Evolutionary conservation across 2,329 filamentous ascomycete genomes (phyloP).

Genomic region (Botryotinia narcissicola): DNA sequence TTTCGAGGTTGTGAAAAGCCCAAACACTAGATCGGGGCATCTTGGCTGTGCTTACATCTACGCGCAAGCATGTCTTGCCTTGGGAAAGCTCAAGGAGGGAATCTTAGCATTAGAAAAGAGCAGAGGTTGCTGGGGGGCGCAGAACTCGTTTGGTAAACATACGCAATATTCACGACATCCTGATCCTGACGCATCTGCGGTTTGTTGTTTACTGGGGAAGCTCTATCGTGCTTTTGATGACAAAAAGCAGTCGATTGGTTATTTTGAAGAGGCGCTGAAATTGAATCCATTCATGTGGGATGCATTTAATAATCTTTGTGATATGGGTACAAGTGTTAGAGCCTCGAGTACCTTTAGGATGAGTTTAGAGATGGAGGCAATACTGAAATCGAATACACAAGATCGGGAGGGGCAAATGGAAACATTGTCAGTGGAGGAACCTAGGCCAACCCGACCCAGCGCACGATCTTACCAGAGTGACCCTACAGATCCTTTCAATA

Average conservation of each 20-base stretch:
- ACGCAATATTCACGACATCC: slow-evolving; percentile 71
- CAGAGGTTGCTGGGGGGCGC: slow-evolving; percentile 70
- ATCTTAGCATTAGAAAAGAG: slow-evolving; percentile 81
- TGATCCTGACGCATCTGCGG: slow-evolving; percentile 77
- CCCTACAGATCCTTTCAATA: slow-evolving; percentile 39
- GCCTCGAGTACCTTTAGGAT: slow-evolving; percentile 84
- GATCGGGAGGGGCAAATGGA: slow-evolving; percentile 21
- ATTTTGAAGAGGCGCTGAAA: slow-evolving; percentile 85
- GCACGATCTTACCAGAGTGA: slow-evolving; percentile 30
- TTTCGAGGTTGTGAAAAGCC: slow-evolving; percentile 74
- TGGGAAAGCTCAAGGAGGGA: slow-evolving; percentile 79
- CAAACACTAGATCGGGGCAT: slow-evolving; percentile 69
- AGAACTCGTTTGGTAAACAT: slow-evolving; percentile 79
- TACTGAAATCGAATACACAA: slow-evolving; percentile 41
- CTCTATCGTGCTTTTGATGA: slow-evolving; percentile 79
- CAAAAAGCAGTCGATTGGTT: slow-evolving; percentile 78
- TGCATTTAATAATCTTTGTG: slow-evolving; percentile 84
- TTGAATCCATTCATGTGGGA: slow-evolving; percentile 98
- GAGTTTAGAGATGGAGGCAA: slow-evolving; percentile 59
- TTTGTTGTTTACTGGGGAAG: slow-evolving; percentile 83
- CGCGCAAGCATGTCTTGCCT: slow-evolving; percentile 79
- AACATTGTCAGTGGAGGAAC: not conserved
- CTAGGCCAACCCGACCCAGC: slow-evolving; percentile 23
- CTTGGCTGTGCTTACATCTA: slow-evolving; percentile 88
- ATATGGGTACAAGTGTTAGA: slow-evolving; percentile 78